phyloP scores from a whole-genome alignment of 805 yeast species.

The Millerozyma miso region DNA sequence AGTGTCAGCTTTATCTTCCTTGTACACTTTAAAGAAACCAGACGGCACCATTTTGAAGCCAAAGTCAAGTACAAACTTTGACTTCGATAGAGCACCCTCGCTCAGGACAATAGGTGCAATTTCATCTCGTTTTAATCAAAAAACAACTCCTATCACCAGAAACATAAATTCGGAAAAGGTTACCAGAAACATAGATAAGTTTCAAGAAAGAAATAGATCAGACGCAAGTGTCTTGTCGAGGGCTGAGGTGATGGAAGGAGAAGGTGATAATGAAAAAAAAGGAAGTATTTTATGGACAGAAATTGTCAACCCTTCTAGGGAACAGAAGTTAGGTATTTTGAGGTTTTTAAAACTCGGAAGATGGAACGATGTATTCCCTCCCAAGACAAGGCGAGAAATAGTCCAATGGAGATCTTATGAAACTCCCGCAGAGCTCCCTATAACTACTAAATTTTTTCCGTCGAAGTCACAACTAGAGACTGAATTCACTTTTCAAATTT shows the following conservation, averaged over 20 bases:
- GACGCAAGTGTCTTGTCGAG: neutral
- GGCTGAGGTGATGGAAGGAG: neutral
- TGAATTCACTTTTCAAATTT: conserved; percentile 78
- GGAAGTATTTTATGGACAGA: conserved; percentile 29
- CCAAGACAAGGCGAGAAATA: conserved; percentile 55
- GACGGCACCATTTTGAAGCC: conserved; percentile 1
- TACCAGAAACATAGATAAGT: neutral
- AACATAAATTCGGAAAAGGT: neutral
- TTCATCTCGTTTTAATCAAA: neutral
- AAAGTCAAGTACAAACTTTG: conserved; percentile 13
- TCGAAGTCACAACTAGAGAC: conserved; percentile 59
- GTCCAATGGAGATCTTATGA: conserved; percentile 92
- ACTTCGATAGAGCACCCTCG: conserved; percentile 1
- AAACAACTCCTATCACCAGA: neutral
- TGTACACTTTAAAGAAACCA: conserved; percentile 33
- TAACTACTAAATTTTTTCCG: conserved; percentile 77
- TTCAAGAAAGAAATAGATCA: neutral
- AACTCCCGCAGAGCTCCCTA: conserved; percentile 90
- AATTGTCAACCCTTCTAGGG: conserved; percentile 68
- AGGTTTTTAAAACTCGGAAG: conserved; percentile 66
- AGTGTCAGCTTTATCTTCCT: conserved; percentile 33
- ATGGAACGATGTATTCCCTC: conserved; percentile 90
- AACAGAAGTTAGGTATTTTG: conserved; percentile 50
- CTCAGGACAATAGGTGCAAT: neutral
- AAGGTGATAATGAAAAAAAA: neutral